Conservation (phyloP, 306 rosid genomes). For the Rosa multiflora region DNA sequence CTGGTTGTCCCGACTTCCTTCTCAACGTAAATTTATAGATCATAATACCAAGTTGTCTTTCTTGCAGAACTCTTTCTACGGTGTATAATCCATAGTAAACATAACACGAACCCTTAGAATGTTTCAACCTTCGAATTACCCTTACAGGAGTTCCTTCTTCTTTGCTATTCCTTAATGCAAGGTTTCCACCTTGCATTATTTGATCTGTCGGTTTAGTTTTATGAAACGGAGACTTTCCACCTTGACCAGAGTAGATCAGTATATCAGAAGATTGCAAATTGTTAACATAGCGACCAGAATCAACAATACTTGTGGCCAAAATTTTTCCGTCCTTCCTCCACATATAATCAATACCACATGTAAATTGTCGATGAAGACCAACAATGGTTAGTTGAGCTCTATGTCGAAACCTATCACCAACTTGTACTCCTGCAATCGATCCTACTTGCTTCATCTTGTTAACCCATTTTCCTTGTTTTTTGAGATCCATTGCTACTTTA, state of each 20-base stretch:
- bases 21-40: conserved; percentile 35
- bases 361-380: conserved; percentile 42
- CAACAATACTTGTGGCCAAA: conserved; percentile 47
- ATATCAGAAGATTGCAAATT: not conserved
- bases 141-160: conserved; percentile 31
- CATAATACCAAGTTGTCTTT: conserved; percentile 23
- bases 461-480: not conserved
- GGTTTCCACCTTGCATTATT: conserved; percentile 35
- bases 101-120: not conserved
- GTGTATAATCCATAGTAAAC: conserved; percentile 41
- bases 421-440: conserved; percentile 29
- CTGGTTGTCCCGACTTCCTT: conserved; percentile 23
- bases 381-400: conserved; percentile 32
- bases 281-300: conserved; percentile 28
- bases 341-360: conserved; percentile 34
- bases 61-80: conserved; percentile 17
- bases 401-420: conserved; percentile 39
- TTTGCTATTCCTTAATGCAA: conserved; percentile 42
- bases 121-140: conserved; percentile 20
- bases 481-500: not conserved
- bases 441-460: conserved; percentile 28
- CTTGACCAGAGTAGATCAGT: conserved; percentile 38
- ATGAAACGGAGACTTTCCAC: conserved; percentile 26
- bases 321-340: not conserved
- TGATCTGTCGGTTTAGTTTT: conserved; percentile 28